phyloP scores from a whole-genome alignment of 352 stramenopile genomes.

The Saprolegnia parasitica region DNA sequence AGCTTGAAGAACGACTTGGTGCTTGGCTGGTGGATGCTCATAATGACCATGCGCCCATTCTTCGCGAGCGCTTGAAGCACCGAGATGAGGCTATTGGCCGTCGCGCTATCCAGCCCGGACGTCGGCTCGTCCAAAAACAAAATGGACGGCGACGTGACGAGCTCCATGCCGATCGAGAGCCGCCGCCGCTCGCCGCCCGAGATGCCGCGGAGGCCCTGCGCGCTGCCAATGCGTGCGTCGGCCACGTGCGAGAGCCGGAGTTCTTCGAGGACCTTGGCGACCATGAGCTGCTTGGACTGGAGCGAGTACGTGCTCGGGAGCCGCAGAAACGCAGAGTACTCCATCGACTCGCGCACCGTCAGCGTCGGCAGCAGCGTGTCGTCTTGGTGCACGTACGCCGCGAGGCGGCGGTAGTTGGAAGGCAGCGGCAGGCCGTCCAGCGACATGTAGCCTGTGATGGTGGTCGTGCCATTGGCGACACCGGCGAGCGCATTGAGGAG shows the following conservation, averaged over 20 bases:
- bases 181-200: slow-evolving; percentile 91
- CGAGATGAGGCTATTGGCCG: slow-evolving; percentile 86
- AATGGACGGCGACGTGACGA: slow-evolving; percentile 86
- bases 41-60: slow-evolving; percentile 71
- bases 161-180: slow-evolving; percentile 91
- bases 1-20: slow-evolving; percentile 87
- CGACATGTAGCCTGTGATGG: slow-evolving; percentile 50
- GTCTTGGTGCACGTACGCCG: slow-evolving; percentile 86
- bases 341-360: slow-evolving; percentile 78
- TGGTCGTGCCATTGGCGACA: slow-evolving; percentile 56
- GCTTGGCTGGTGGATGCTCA: slow-evolving; percentile 88
- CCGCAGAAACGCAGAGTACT: slow-evolving; percentile 74
- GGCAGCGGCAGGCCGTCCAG: slow-evolving; percentile 56
- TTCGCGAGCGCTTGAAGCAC: slow-evolving; percentile 82
- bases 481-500: slow-evolving; percentile 70
- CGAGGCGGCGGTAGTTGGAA: slow-evolving; percentile 61
- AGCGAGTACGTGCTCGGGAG: slow-evolving; percentile 48
- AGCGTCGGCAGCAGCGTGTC: slow-evolving; percentile 76
- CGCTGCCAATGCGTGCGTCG: slow-evolving; percentile 44
- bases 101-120: slow-evolving; percentile 88
- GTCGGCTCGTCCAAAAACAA: slow-evolving; percentile 91
- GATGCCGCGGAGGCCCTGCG: slow-evolving; percentile 68
- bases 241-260: slow-evolving; percentile 68
- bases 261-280: slow-evolving; percentile 61
- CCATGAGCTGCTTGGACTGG: slow-evolving; percentile 56